Evolutionary conservation across 805 yeast species (phyloP), one percentile per base, ranked within the genome.

Genomic region (Candida loeiensis): DNA sequence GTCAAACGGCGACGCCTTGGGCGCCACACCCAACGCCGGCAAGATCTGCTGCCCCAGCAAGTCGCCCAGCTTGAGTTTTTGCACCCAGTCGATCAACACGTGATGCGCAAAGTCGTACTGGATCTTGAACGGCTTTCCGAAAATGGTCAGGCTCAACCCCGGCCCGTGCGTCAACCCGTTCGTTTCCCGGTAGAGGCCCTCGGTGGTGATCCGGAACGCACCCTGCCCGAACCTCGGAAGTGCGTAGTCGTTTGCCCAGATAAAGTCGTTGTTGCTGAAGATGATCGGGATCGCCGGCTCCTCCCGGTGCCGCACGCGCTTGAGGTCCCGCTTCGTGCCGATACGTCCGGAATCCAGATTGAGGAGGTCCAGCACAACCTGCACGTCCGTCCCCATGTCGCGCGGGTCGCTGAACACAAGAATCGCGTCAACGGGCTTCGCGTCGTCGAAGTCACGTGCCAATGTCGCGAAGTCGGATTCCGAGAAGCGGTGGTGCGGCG

Each of bases 141-240:
- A 65, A 4, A 84, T 74, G 3, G 77, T 67, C 43, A 76, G 75
- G 26, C 74, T 64, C 45, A 89, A 61, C 11, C 32, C 17, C 26
- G 59, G 56, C 16, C 47, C 37, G 7, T 37, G 37, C 5, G 49
- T 38, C 12, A 79, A 77, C n/a, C 61, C 63, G 43, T 83, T 80
- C 39, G 70, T 56, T 36, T 74, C 74, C 15, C 59, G 55, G 52
- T 85, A 85, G 32, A 88, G 59, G 3, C 76, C 63, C 52, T 85
- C 83, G 4, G 84, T 62, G 32, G 76, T 63, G 37, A 77, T 73
- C 45, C 91, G 70, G 53, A 85, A 82, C 1, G 91, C 95, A 18
- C 97, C 97, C 63, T 89, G 95, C 5, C 96, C 97, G 54, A 87
- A 85, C 40, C 97, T 72, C 16, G 95, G 87, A 40, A 82, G 62